Evolutionary conservation across 257 asterid genomes (phyloP), one percentile per base, ranked within the genome.

Genomic region (Gentiana macrophylla): DNA sequence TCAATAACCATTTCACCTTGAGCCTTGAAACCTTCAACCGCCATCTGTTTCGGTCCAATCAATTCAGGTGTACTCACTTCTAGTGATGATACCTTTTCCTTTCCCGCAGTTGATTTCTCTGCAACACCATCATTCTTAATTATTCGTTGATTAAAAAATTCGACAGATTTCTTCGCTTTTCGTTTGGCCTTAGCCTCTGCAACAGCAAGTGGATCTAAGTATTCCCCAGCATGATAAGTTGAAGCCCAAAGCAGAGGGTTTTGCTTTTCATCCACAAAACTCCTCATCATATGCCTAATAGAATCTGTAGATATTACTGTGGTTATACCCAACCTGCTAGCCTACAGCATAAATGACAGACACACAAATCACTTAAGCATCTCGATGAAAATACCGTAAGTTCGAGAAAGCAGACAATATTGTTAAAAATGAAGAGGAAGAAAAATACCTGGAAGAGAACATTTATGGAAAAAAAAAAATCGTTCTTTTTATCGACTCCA

Each of bases 1-100:
- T 92, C 99, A 60, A 88, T 92, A 46, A 92, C 97, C 99, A 92
- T 92, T 77, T 92, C 99, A 63, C 97, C 89, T 72, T 92, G 99
- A 52, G 99, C 99, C 76, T 88, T 92, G 70, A 74, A 92, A 61
- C 99, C 99, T 82, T 88, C 95, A 52, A 92, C 69, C 37, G 97
- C 99, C 99, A 92, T 88, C 78, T 80, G 94, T 66, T 86, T 92
- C 53, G 86, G 69, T 71, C 95, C 77, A 64, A 88, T 76, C 69
- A 83, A 61, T 57, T 86, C 94, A 55, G 61, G 50, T 35, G 84
- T 54, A 59, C 55, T 75, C 48, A 80, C 87, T 60, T 74, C 82
- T 6, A 56, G 43, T 11, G 67, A 47, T 43, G 79, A 65, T 24
- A 24, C 0, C 24, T 24, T 24, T n/a, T 24, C 24, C 62, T 80